Evolutionary conservation across 495 filamentous ascomycete genomes (phyloP).

Genomic region (Trichocladium antarcticum): DNA sequence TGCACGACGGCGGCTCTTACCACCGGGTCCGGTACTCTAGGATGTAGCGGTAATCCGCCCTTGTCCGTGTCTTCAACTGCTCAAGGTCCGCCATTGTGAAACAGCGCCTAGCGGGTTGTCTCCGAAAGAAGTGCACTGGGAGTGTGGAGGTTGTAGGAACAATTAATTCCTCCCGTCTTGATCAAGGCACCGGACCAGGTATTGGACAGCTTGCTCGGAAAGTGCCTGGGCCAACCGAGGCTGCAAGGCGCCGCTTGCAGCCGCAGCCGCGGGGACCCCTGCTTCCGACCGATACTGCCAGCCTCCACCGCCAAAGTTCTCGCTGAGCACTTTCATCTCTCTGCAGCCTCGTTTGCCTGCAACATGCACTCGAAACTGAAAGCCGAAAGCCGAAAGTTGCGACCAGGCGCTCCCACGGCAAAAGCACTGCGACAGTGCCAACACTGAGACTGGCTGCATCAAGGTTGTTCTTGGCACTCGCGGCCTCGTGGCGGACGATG

Average conservation of each 20-base stretch:
- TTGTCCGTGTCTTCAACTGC: constrained; percentile 49
- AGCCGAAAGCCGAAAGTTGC: too few relatives aligned
- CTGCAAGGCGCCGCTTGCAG: background rate
- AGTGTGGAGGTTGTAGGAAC: too few relatives aligned
- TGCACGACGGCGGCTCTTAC: constrained; percentile 35
- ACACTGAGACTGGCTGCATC: background rate
- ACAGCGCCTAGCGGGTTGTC: background rate
- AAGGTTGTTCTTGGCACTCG: background rate
- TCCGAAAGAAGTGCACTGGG: too few relatives aligned
- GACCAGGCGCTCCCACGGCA: too few relatives aligned
- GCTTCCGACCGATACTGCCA: background rate
- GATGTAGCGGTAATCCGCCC: constrained; percentile 66
- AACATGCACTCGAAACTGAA: too few relatives aligned
- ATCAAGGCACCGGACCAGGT: too few relatives aligned
- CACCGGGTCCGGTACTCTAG: constrained; percentile 84
- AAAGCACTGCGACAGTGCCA: background rate
- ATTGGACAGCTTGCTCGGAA: too few relatives aligned
- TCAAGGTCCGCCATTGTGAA: constrained; percentile 26
- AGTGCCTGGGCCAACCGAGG: background rate
- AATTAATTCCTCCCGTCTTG: too few relatives aligned
- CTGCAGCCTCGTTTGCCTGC: too few relatives aligned
- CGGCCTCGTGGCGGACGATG: constrained; percentile 3
- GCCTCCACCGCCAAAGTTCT: background rate
- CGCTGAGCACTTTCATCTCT: background rate
- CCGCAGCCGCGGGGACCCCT: background rate